A percentile compares a stretch with the other conserved stretches of the same genome.
These are phyloP conservation scores for Colletotrichum sp. DNA, from an alignment of 2,329 filamentous ascomycete genomes.

Conservation along the genomic window DNA sequence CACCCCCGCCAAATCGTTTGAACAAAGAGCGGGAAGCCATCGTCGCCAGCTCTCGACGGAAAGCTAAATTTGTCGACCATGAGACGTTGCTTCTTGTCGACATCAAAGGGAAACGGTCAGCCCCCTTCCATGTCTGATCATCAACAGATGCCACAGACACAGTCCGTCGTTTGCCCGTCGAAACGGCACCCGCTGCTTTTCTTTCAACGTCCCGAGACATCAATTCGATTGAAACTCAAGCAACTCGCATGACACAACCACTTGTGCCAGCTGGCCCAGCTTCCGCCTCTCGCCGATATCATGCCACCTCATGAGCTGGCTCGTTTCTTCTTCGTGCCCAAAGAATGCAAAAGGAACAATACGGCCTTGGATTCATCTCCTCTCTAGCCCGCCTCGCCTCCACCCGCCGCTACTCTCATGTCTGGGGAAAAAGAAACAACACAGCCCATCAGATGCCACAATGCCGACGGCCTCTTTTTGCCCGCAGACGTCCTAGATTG, in stretches of 20 bases:
- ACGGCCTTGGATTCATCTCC: not conserved
- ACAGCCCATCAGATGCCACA: not conserved
- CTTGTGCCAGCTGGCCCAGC: not conserved
- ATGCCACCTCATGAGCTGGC: not conserved
- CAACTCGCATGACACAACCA: not conserved
- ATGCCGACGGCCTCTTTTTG: not conserved
- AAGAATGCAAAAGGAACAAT: not conserved
- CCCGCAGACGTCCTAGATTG: not conserved
- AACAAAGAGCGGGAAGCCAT: slow-evolving; percentile 4
- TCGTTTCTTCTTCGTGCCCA: not conserved
- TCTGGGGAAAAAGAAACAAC: not conserved
- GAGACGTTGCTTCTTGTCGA: not conserved
- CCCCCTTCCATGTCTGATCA: not conserved
- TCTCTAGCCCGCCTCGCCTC: not conserved
- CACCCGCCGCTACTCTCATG: not conserved
- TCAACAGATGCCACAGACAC: not conserved
- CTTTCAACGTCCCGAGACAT: slow-evolving; percentile 7
- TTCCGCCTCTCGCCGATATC: not conserved
- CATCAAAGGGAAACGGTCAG: not conserved
- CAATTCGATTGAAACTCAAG: not conserved
- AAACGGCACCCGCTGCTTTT: not conserved
- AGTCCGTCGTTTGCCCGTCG: not conserved
- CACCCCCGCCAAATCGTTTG: not conserved
- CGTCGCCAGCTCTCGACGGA: not conserved
- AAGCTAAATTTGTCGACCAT: not conserved